These are phyloP conservation scores for Adansonia grandidieri DNA, from an alignment of 441 rosid species.

Conservation along the genomic window DNA sequence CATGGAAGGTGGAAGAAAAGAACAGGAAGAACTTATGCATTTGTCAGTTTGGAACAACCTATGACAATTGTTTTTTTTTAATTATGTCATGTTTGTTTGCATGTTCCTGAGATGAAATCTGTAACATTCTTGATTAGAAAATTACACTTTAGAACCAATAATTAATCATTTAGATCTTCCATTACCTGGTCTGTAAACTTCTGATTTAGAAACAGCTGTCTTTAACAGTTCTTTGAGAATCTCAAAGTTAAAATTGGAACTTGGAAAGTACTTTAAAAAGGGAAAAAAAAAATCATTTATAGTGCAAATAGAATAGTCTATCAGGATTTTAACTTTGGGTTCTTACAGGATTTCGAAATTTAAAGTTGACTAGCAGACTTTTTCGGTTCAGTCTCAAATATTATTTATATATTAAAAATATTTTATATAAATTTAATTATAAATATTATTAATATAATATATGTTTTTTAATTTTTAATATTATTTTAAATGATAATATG, in stretches of 20 bases:
- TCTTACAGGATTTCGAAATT: no score
- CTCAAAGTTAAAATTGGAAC: not conserved
- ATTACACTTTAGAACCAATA: not conserved
- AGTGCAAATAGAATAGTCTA: not conserved
- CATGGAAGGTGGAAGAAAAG: not conserved
- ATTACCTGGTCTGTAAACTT: not conserved
- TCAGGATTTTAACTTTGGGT: no score
- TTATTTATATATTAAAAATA: no score
- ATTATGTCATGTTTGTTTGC: not conserved
- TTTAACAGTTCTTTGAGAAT: not conserved
- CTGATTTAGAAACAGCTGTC: not conserved
- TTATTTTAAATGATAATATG: no score
- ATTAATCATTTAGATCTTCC: slow-evolving; percentile 14
- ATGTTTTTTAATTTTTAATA: no score
- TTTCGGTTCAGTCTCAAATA: no score
- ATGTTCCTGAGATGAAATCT: not conserved
- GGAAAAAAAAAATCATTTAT: not conserved
- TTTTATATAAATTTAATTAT: no score
- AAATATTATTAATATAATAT: no score
- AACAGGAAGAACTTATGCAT: slow-evolving; percentile 19
- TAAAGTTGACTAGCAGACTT: no score
- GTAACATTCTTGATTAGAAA: slow-evolving; percentile 2
- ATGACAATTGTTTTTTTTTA: not conserved
- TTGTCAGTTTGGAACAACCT: slow-evolving; percentile 5
- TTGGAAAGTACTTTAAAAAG: not conserved